These are phyloP conservation scores for Barbarea vulgaris DNA, from an alignment of 345 rosid genomes.

Conservation along the genomic window DNA sequence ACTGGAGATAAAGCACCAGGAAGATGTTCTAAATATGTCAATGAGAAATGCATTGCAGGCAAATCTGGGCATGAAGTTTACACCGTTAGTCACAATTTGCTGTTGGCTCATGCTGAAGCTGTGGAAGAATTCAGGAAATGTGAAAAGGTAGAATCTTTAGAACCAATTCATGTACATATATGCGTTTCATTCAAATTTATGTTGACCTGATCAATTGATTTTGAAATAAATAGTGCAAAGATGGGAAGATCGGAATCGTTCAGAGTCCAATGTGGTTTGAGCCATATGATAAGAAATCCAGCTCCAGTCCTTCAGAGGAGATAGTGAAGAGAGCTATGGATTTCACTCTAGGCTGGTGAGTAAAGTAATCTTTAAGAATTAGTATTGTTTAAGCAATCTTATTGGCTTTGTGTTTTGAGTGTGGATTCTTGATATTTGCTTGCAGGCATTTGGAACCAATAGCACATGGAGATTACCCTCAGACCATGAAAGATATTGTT, in stretches of 20 bases:
- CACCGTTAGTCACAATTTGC: conserved; percentile 37
- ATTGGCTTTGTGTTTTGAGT: conserved; percentile 12
- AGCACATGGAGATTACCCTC: conserved; percentile 41
- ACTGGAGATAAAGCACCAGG: conserved; percentile 46
- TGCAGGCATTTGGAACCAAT: conserved; percentile 42
- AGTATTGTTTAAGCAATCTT: background rate
- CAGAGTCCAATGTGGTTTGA: conserved; percentile 43
- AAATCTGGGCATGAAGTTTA: conserved; percentile 43
- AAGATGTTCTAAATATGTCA: conserved; percentile 42
- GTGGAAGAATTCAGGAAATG: conserved; percentile 44
- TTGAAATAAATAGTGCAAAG: conserved; percentile 30
- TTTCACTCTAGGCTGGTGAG: conserved; percentile 46
- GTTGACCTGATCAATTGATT: conserved; percentile 4
- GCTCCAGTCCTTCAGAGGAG: conserved; percentile 27
- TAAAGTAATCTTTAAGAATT: conserved; percentile 25
- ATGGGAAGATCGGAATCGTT: conserved; percentile 41
- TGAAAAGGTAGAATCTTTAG: conserved; percentile 28
- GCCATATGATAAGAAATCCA: conserved; percentile 34
- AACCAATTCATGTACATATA: background rate
- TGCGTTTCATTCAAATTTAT: background rate
- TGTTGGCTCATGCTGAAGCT: conserved; percentile 47
- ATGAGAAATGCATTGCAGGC: conserved; percentile 38
- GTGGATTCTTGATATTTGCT: conserved; percentile 22
- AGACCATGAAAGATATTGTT: conserved; percentile 36
- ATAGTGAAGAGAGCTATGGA: conserved; percentile 43